These are phyloP conservation scores for Lentinus tigrinus DNA, from an alignment of 768 basidiomycete genomes.

Conservation along the genomic window DNA sequence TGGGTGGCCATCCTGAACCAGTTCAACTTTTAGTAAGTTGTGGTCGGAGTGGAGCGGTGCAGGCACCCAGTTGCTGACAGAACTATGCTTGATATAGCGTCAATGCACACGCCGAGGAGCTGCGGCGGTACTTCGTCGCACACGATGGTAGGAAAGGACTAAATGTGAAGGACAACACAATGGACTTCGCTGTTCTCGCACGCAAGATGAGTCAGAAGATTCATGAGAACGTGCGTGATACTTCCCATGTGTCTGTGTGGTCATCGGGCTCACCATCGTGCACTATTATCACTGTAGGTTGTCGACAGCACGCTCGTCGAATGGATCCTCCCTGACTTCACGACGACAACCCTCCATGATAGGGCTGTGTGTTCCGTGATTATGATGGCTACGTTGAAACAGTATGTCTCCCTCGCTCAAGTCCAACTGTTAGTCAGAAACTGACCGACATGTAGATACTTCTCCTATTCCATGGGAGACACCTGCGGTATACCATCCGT, in stretches of 20 bases:
- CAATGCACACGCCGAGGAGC: conserved; percentile 30
- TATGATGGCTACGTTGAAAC: conserved; percentile 30
- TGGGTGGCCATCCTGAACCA: conserved; percentile 45
- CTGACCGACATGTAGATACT: conserved; percentile 11
- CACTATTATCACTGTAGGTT: conserved; percentile 13
- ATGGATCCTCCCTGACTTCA: conserved; percentile 31
- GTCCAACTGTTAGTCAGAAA: too few relatives aligned
- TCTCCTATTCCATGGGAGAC: conserved; percentile 11
- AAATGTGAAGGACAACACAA: conserved; percentile 9
- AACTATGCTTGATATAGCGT: conserved; percentile 6
- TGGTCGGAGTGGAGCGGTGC: too few relatives aligned
- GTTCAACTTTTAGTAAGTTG: conserved; percentile 30
- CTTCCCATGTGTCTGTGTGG: background rate
- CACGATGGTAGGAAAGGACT: conserved; percentile 35
- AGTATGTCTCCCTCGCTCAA: too few relatives aligned
- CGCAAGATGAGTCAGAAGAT: conserved; percentile 27
- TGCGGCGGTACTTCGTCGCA: conserved; percentile 34
- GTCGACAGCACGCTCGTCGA: conserved; percentile 24
- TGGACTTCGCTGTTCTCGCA: conserved; percentile 23
- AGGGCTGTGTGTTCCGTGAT: conserved; percentile 25
- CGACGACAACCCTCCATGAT: conserved; percentile 31
- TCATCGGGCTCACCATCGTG: background rate
- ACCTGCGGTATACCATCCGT: conserved; percentile 28
- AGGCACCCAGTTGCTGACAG: background rate
- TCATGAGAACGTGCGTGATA: conserved; percentile 13